Percentiles rank a stretch among this genome's conserved stretches.
Evolutionary conservation across 495 filamentous ascomycete genomes (phyloP).

Genomic region (Clohesyomyces aquaticus): DNA sequence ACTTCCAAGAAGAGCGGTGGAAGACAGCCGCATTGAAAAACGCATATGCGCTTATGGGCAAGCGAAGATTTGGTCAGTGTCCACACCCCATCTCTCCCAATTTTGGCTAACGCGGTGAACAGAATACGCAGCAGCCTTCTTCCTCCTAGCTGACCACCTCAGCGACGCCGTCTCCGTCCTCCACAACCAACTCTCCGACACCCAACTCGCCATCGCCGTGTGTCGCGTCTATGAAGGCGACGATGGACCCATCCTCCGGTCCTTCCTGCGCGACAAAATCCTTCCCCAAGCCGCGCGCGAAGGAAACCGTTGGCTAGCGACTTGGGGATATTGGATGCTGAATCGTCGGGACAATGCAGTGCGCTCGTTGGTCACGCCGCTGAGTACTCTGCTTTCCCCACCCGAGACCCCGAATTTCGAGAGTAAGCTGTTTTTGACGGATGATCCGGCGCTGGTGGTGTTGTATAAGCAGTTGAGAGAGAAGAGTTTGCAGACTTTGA

Average conservation of each 20-base stretch:
- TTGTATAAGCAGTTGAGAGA: slow-evolving; percentile 86
- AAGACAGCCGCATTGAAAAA: slow-evolving; percentile 93
- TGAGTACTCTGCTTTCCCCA: slow-evolving; percentile 69
- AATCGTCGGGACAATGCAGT: slow-evolving; percentile 82
- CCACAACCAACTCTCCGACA: slow-evolving; percentile 78
- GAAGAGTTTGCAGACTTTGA: slow-evolving; percentile 81
- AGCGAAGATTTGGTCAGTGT: slow-evolving; percentile 76
- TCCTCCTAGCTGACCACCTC: slow-evolving; percentile 84
- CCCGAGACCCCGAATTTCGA: slow-evolving; percentile 64
- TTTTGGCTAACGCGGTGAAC: slow-evolving; percentile 40
- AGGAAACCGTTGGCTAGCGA: slow-evolving; percentile 91
- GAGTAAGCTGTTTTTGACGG: slow-evolving; percentile 78
- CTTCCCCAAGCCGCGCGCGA: slow-evolving; percentile 75
- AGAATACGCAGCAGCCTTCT: slow-evolving; percentile 95
- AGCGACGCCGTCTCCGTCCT: slow-evolving; percentile 85
- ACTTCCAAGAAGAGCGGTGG: slow-evolving; percentile 86
- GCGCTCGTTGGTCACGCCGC: slow-evolving; percentile 78
- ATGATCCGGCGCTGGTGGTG: slow-evolving; percentile 85
- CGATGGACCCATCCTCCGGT: slow-evolving; percentile 70
- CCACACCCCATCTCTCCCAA: slow-evolving; percentile 24
- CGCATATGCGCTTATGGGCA: slow-evolving; percentile 93
- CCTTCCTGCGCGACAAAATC: slow-evolving; percentile 77
- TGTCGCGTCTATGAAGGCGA: slow-evolving; percentile 89
- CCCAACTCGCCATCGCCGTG: slow-evolving; percentile 90
- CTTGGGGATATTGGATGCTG: slow-evolving; percentile 97